Conservation (phyloP, 228 moss, liverwort and hornwort genomes). For the Sphagnum fallax region DNA sequence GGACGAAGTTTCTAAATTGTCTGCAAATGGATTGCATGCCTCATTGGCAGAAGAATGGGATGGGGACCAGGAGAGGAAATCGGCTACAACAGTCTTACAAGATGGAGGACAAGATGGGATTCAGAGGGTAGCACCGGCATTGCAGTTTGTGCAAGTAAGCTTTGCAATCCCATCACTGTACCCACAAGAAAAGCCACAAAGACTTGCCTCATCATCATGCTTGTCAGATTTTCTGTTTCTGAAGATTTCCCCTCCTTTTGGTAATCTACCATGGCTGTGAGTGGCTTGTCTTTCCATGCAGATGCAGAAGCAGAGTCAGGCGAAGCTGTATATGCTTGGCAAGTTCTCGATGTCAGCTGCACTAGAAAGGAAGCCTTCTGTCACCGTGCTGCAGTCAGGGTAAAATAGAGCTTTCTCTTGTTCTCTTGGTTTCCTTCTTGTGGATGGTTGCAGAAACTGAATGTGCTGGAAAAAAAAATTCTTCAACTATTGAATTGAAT, state of each 20-base stretch:
- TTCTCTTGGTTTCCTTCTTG: background rate
- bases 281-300: constrained; percentile 3
- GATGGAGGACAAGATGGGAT: constrained; percentile 12
- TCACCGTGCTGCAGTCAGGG: constrained; percentile 72
- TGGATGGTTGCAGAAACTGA: too few species aligned
- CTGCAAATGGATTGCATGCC: background rate
- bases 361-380: constrained; percentile 45
- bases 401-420: constrained; percentile 6
- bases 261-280: too few species aligned
- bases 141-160: too few species aligned
- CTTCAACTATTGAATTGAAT: too few species aligned
- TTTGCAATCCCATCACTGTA: too few species aligned
- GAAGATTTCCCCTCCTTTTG: too few species aligned
- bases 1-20: too few species aligned
- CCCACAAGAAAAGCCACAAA: too few species aligned
- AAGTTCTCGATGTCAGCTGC: constrained; percentile 48
- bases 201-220: too few species aligned
- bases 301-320: constrained; percentile 79
- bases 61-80: constrained; percentile 1
- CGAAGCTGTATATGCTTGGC: constrained; percentile 69
- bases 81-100: constrained; percentile 2
- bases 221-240: too few species aligned
- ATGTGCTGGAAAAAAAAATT: too few species aligned
- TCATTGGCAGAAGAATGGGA: background rate
- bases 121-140: too few species aligned